Conservation (phyloP, 2,329 filamentous ascomycete genomes). For the Biscogniauxia mediterranea region DNA sequence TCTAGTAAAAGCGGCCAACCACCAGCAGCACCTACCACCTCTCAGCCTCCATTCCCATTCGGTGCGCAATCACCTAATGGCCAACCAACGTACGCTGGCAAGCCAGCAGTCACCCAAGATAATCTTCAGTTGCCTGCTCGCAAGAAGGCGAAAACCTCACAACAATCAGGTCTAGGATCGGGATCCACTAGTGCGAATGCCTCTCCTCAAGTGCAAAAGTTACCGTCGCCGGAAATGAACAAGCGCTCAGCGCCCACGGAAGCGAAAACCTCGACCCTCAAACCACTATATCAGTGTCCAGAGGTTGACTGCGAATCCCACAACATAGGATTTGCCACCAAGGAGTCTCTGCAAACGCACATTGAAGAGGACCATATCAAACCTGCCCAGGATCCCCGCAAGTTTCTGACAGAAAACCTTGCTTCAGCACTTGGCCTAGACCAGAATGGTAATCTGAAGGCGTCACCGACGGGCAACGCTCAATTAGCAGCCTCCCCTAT, state of each 20-base stretch:
- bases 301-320: constrained; percentile 55
- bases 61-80: constrained; percentile 58
- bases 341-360: constrained; percentile 54
- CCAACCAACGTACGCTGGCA: constrained; percentile 54
- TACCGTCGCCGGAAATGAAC: constrained; percentile 45
- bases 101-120: constrained; percentile 49
- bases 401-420: constrained; percentile 51
- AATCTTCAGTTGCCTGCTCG: constrained; percentile 55
- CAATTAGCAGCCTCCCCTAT: constrained; percentile 36
- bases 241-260: constrained; percentile 35
- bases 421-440: constrained; percentile 51
- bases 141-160: constrained; percentile 54
- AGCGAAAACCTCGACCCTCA: constrained; percentile 34
- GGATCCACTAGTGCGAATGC: constrained; percentile 40
- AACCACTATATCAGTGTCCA: constrained; percentile 48
- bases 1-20: constrained; percentile 47
- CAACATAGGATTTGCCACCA: constrained; percentile 48
- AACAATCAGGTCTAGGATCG: constrained; percentile 37
- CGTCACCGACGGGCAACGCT: constrained; percentile 22
- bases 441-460: constrained; percentile 44
- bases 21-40: constrained; percentile 56
- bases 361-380: constrained; percentile 58
- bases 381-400: constrained; percentile 53
- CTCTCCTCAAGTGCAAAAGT: constrained; percentile 49
- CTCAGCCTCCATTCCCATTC: constrained; percentile 57